Base-by-base conservation (phyloP, 164 flowering plant genomes). In the Nymphaea colorata region DNA sequence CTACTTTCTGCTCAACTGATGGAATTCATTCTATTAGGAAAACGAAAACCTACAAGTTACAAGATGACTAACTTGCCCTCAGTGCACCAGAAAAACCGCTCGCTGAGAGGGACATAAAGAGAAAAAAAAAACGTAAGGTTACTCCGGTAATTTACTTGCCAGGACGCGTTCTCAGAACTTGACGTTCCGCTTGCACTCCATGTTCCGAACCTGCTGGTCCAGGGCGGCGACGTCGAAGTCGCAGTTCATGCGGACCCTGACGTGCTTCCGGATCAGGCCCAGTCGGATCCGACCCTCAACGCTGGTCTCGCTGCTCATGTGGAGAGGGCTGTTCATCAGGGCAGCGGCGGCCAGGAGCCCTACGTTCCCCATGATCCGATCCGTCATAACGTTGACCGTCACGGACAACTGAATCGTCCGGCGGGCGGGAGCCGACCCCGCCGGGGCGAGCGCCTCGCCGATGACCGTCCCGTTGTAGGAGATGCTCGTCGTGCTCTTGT, bases 181-280 rank as follows among this genome's bases (percentile, higher is more conserved):
- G 3, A 88, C 82, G 18, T 72, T 76, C 44, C 79, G 64, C 74
- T 74, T 80, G 74, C 95, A 91, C 18, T 76, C 74, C 77, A 77
- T 82, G 1, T 79, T 69, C 44, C 79, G 74, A 75, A 88, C 75
- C 3, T 72, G 66, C 66, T 42, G 70, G 61, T 78, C 78, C 0
- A 82, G 59, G 11, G 82, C 65, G 65, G 82, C 78, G 8, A 83
- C 65, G 0, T 76, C 68, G 25, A 85, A 41, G 17, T 76, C 76
- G 72, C 97, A 91, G 65, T 87, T 86, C 88, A 88, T 79, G 68
- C 44, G 77, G 67, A 88, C 87, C 14, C 64, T 73, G 3, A 82
- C 79, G 70, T 82, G 80, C 14, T 61, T 82, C 74, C 73, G 81
- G 12, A 82, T 64, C 6, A 86, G 57, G 44, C 65, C 69, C 43